Evolutionary conservation across 192 early-diverging fungal genomes (phyloP).

Genomic region (Lunasporangiospora selenospora): DNA sequence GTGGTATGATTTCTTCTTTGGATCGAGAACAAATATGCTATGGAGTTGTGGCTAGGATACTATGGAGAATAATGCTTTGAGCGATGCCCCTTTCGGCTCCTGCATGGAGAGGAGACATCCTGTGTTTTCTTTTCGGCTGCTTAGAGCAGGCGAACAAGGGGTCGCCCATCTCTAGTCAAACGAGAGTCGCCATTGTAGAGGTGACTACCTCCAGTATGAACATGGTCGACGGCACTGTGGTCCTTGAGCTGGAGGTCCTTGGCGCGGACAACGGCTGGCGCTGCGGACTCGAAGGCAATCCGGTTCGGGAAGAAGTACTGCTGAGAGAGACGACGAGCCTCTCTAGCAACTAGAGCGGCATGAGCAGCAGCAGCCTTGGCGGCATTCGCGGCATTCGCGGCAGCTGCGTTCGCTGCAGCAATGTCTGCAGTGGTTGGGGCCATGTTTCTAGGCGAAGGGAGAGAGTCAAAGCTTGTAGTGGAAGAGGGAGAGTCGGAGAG

Average conservation of each 20-base stretch:
- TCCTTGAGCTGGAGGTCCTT: slow-evolving; percentile 26
- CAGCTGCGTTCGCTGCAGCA: not conserved
- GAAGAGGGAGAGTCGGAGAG: slow-evolving; percentile 35
- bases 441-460: not conserved
- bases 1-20: no score
- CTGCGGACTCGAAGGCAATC: slow-evolving; percentile 19
- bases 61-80: no score
- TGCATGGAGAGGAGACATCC: no score
- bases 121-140: no score
- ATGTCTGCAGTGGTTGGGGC: not conserved
- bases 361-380: not conserved
- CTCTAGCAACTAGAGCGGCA: not conserved
- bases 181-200: slow-evolving; percentile 36
- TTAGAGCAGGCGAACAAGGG: slow-evolving; percentile 35
- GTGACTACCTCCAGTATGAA: slow-evolving; percentile 20
- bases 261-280: slow-evolving; percentile 14
- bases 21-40: no score
- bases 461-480: slow-evolving; percentile 11
- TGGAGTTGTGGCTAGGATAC: no score
- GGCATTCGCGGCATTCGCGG: not conserved
- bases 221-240: slow-evolving; percentile 18
- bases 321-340: slow-evolving; percentile 18
- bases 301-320: slow-evolving; percentile 43
- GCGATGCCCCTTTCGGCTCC: no score
- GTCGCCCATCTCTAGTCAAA: slow-evolving; percentile 28